Evolutionary conservation across 2,329 filamentous ascomycete species (phyloP).

Genomic region (Aureobasidium pullulans): DNA sequence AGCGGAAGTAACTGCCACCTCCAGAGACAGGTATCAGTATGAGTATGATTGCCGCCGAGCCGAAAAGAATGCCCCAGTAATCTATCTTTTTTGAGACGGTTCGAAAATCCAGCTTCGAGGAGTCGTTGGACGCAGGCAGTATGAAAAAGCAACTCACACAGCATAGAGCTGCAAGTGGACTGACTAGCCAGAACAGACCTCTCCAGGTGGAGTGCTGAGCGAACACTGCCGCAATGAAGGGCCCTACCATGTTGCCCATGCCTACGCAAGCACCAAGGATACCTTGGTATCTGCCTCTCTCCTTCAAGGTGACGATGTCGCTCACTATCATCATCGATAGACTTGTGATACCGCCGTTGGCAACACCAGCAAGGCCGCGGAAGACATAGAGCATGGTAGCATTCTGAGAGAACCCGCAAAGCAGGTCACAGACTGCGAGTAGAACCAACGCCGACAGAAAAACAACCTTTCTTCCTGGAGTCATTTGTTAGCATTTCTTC

Average conservation of each 20-base stretch:
- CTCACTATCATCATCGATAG: slow-evolving; percentile 56
- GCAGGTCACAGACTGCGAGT: not conserved
- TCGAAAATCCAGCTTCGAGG: slow-evolving; percentile 40
- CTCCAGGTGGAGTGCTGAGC: slow-evolving; percentile 38
- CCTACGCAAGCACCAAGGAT: slow-evolving; percentile 40
- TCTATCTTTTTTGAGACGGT: slow-evolving; percentile 52
- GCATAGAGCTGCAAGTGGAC: slow-evolving; percentile 43
- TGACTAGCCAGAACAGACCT: slow-evolving; percentile 44
- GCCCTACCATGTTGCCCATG: slow-evolving; percentile 40
- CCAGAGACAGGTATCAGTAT: slow-evolving; percentile 58
- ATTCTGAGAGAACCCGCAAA: slow-evolving; percentile 24
- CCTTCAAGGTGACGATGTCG: slow-evolving; percentile 52
- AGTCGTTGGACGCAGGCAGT: slow-evolving; percentile 47
- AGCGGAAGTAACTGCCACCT: slow-evolving; percentile 42
- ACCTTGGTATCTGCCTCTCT: slow-evolving; percentile 48
- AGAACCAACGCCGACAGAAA: not conserved
- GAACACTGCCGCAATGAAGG: slow-evolving; percentile 41
- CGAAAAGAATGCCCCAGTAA: slow-evolving; percentile 48
- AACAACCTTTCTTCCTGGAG: not conserved
- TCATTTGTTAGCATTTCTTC: not conserved
- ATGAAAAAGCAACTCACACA: slow-evolving; percentile 38
- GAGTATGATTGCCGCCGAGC: slow-evolving; percentile 50
- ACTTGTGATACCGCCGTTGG: slow-evolving; percentile 53
- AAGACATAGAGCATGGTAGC: slow-evolving; percentile 55
- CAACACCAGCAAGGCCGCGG: slow-evolving; percentile 54